Conservation (phyloP, 768 basidiomycete species). For the Glaciozyma antarctica region DNA sequence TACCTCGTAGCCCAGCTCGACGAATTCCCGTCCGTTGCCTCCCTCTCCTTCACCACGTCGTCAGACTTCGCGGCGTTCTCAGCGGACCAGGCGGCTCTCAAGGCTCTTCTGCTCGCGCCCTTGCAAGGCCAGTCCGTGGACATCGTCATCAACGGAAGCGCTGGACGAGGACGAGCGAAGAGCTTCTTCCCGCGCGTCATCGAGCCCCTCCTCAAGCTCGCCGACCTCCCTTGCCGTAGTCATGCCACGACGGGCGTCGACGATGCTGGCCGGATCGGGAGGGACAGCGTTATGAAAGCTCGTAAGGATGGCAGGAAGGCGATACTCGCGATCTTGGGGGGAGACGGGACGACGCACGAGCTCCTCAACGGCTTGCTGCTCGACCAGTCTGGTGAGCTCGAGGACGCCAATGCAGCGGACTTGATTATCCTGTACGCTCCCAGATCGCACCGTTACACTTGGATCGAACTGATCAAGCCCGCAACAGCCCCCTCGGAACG, state of each 20-base stretch:
- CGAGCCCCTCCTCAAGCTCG: too few relatives aligned
- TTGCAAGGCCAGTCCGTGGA: too few relatives aligned
- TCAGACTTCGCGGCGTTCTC: too few relatives aligned
- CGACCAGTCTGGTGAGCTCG: background rate
- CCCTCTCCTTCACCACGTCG: too few relatives aligned
- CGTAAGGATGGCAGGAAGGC: background rate
- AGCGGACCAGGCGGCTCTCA: too few relatives aligned
- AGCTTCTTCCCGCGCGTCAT: too few relatives aligned
- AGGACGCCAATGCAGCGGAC: background rate
- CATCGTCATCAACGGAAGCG: too few relatives aligned
- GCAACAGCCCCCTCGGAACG: constrained; percentile 59
- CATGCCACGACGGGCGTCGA: constrained; percentile 3
- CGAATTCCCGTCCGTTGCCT: too few relatives aligned
- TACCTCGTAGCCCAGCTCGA: too few relatives aligned
- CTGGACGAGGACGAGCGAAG: too few relatives aligned
- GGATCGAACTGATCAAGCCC: background rate
- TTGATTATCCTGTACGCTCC: constrained; percentile 36
- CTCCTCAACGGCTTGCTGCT: constrained; percentile 56
- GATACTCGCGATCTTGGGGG: constrained; percentile 46
- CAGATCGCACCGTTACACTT: constrained; percentile 37
- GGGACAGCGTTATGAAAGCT: constrained; percentile 6
- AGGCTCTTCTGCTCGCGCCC: too few relatives aligned
- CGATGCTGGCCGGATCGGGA: constrained; percentile 34
- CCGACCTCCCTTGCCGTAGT: too few relatives aligned
- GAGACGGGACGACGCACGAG: constrained; percentile 89